Conservation (phyloP, 805 yeast species). For the Metschnikowia corniflorae region DNA sequence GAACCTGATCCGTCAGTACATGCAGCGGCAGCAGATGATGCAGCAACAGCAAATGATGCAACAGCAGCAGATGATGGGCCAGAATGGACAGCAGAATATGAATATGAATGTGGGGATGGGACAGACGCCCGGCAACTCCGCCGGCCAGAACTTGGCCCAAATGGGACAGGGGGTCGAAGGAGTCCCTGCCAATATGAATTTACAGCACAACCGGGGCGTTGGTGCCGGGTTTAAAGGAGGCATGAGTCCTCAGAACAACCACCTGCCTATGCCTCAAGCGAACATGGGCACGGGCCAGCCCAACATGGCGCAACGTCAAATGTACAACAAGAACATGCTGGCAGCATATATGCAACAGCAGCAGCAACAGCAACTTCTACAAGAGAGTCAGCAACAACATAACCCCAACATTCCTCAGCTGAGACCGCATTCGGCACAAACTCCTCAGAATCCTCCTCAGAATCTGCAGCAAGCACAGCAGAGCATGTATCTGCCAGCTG, state of each 20-base stretch:
- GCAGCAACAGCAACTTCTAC: slow-evolving; percentile 11
- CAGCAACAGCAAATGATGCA: slow-evolving; percentile 28
- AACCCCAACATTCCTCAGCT: slow-evolving; percentile 10
- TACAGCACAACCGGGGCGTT: neutral
- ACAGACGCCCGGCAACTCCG: neutral
- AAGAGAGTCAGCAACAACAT: slow-evolving; percentile 6
- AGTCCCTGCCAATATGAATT: neutral
- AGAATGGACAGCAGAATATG: neutral
- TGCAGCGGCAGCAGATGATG: slow-evolving; percentile 38
- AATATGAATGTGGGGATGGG: neutral
- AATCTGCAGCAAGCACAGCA: too few relatives aligned
- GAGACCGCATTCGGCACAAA: slow-evolving; percentile 6
- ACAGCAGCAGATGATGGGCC: slow-evolving; percentile 14
- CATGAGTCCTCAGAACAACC: slow-evolving; percentile 1
- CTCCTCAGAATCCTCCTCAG: slow-evolving; percentile 3
- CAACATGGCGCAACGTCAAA: slow-evolving; percentile 18
- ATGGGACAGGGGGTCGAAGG: neutral
- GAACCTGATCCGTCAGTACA: slow-evolving; percentile 37
- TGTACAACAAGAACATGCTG: slow-evolving; percentile 6
- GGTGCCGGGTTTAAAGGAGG: slow-evolving; percentile 3
- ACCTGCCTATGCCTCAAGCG: slow-evolving; percentile 6
- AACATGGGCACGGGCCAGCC: slow-evolving; percentile 5
- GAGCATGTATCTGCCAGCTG: slow-evolving; percentile 3
- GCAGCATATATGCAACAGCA: slow-evolving; percentile 7
- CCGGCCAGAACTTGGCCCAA: neutral